A percentile compares a stretch with the other conserved stretches of the same genome.
Conservation (phyloP, 2,329 filamentous ascomycete genomes). For the Fusarium sp. region DNA sequence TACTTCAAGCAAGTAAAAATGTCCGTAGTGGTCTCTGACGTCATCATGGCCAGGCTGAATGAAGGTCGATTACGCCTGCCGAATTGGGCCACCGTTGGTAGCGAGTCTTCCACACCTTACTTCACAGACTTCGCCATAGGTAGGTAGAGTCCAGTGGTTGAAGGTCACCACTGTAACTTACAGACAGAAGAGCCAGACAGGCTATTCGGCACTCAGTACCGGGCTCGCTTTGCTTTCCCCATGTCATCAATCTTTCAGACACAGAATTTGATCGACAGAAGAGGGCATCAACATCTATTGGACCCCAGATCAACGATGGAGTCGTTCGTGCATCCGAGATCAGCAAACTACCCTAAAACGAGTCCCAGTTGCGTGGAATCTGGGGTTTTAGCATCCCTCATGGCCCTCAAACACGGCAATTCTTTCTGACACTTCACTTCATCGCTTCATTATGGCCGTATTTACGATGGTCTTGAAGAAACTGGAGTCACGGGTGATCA, state of each 20-base stretch:
- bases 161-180: neutral
- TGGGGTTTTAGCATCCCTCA: constrained; percentile 11
- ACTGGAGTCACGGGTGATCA: neutral
- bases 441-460: neutral
- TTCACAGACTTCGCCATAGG: neutral
- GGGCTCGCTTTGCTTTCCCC: neutral
- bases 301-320: constrained; percentile 2
- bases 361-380: constrained; percentile 14
- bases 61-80: constrained; percentile 17
- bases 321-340: constrained; percentile 12
- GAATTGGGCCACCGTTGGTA: constrained; percentile 9
- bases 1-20: neutral
- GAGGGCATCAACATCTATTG: neutral
- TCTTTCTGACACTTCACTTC: neutral
- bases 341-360: constrained; percentile 9
- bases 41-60: constrained; percentile 9
- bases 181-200: neutral
- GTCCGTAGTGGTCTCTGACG: constrained; percentile 8
- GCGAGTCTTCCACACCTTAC: neutral
- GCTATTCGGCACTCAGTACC: neutral
- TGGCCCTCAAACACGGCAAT: neutral
- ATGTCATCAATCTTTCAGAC: neutral
- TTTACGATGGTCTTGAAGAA: neutral
- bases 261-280: neutral
- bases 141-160: neutral